Base-by-base conservation (phyloP, 1,284 basidiomycete genomes). In the Leccinum subrobustum region DNA sequence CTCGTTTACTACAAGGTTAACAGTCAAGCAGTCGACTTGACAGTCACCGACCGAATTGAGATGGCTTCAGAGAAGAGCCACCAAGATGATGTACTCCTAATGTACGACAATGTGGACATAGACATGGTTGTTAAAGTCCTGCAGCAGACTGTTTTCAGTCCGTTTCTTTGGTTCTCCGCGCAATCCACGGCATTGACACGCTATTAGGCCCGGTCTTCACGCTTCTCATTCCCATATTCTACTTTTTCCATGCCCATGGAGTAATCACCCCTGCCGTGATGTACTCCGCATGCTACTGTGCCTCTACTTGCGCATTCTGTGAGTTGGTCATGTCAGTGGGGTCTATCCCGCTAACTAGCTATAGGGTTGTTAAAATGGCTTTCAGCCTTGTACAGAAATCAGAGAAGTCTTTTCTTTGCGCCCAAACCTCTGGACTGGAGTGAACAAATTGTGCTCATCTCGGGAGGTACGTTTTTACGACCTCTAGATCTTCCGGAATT, bases 371-470 rank as follows among this genome's bases (percentile, higher is more conserved):
- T 87, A 11, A 85, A 81, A 68, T 91, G 90, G 85, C 78, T 81
- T 63, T 91, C 91, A 11, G 79, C 78, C 53, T 66, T 91, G 57
- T 91, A 91, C 70, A 81, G 89, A 60, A 93, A 92, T 70, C 87
- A 89, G 70, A 83, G 83, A 20, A 87, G 78, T 65, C 70, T 87
- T 53, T 69, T 92, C 20, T 86, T 84, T 63, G 79, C 81, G 3
- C 86, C 87, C 2, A 70, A 76, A 12, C 81, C 77, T 47, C 73
- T 93, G 39, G 85, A 92, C 67, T 96, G 93, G 93, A 83, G 83
- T 37, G 86, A 93, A 52, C 91, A 97, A 74, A 85, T 95, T 62
- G 88, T 96, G 3, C 79, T 97, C 27, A 81, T 98, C 58, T 97
- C 95, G 9, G 95, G 95, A 63, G 95, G 94, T 92, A 60, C 57